Conservation (phyloP, 768 basidiomycete genomes). For the Dentipellis fragilis region DNA sequence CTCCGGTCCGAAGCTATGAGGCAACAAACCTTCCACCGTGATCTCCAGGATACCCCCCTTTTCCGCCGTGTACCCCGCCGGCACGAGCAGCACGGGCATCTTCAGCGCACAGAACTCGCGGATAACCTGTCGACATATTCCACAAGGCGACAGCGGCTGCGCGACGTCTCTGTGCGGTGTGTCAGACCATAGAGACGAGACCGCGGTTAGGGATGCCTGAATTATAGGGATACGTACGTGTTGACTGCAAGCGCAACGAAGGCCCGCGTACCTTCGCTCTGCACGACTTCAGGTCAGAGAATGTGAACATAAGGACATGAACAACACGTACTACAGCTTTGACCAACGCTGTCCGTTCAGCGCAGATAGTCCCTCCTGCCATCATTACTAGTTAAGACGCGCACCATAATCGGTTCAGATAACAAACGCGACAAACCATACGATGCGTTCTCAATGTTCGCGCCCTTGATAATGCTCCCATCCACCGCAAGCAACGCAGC, state of each 20-base stretch:
- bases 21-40: slow-evolving; percentile 9
- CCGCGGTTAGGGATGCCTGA: neutral
- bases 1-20: slow-evolving; percentile 12
- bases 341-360: slow-evolving; percentile 90
- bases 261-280: slow-evolving; percentile 71
- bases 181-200: neutral
- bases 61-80: slow-evolving; percentile 39
- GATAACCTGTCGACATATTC: slow-evolving; percentile 86
- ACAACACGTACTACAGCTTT: slow-evolving; percentile 70
- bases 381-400: neutral
- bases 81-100: slow-evolving; percentile 66
- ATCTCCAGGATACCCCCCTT: slow-evolving; percentile 5
- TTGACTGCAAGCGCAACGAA: slow-evolving; percentile 77
- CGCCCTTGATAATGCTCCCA: slow-evolving; percentile 70
- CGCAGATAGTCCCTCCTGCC: slow-evolving; percentile 86
- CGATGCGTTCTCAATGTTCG: slow-evolving; percentile 91
- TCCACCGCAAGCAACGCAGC: slow-evolving; percentile 69
- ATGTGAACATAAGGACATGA: neutral
- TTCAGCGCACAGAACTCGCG: slow-evolving; percentile 74
- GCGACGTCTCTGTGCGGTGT: slow-evolving; percentile 49
- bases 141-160: slow-evolving; percentile 72
- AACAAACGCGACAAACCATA: slow-evolving; percentile 45
- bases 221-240: slow-evolving; percentile 37
- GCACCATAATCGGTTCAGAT: neutral
- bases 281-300: neutral